Evolutionary conservation across 129 eudicot species (phyloP).

Genomic region (Cynara cardunculus): DNA sequence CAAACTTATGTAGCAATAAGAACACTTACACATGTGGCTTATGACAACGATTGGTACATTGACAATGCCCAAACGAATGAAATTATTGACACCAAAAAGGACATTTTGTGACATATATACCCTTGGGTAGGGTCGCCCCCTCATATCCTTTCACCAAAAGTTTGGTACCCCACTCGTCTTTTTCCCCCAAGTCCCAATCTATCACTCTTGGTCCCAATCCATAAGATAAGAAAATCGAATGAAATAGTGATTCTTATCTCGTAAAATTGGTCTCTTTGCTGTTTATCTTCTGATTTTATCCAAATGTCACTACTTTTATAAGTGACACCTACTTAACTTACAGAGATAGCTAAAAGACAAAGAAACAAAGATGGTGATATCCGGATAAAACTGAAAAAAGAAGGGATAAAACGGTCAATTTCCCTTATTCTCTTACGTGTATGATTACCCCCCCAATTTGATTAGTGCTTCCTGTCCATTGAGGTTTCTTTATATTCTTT

Average conservation of each 20-base stretch:
- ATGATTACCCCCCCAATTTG: neutral
- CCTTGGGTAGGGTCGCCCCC: constrained; percentile 3
- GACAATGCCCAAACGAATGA: constrained; percentile 1
- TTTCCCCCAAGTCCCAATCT: neutral
- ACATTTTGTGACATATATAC: neutral
- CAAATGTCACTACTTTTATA: too few relatives aligned
- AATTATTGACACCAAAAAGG: constrained; percentile 2
- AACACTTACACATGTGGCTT: neutral
- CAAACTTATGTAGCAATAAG: neutral
- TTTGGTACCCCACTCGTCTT: neutral
- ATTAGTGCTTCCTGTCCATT: too few relatives aligned
- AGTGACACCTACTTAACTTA: too few relatives aligned
- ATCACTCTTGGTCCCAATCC: constrained; percentile 10
- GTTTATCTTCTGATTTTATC: too few relatives aligned
- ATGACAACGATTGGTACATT: constrained; percentile 10
- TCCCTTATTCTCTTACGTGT: neutral
- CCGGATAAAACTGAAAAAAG: too few relatives aligned
- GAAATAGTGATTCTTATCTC: too few relatives aligned
- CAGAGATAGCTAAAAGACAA: too few relatives aligned
- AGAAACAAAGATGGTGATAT: too few relatives aligned
- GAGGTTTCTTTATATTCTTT: neutral
- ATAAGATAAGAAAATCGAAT: too few relatives aligned
- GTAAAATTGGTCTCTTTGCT: too few relatives aligned
- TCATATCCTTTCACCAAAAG: neutral
- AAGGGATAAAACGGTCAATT: too few relatives aligned